Percentiles rank a stretch among this genome's conserved stretches.
Conservation (phyloP, 2,329 filamentous ascomycete genomes). For the Pleomassaria siparia region DNA sequence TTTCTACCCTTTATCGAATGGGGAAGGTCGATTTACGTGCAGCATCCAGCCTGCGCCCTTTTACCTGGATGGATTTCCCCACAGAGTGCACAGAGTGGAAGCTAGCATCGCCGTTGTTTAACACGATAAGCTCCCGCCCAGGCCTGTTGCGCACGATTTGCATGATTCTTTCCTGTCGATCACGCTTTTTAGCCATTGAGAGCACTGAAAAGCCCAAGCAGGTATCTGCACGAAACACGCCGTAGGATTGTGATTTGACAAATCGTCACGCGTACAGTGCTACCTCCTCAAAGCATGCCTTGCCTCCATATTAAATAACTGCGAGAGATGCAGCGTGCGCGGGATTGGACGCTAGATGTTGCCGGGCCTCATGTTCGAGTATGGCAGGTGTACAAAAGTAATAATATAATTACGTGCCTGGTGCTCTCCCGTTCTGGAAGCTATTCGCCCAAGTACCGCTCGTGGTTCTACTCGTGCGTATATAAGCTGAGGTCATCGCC, state of each 20-base stretch:
- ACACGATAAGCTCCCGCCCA: slow-evolving; percentile 16
- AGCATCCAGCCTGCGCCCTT: background rate
- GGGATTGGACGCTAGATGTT: slow-evolving; percentile 24
- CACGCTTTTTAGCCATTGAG: slow-evolving; percentile 12
- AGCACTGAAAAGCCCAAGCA: slow-evolving; percentile 10
- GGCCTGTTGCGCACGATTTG: slow-evolving; percentile 7
- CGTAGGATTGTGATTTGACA: slow-evolving; percentile 10
- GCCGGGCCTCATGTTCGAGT: slow-evolving; percentile 25
- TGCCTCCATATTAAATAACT: slow-evolving; percentile 31
- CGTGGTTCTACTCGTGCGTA: no score
- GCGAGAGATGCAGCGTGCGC: slow-evolving; percentile 14
- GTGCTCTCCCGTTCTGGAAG: slow-evolving; percentile 3
- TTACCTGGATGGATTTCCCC: no score
- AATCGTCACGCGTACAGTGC: slow-evolving; percentile 15
- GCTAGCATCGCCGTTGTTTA: background rate
- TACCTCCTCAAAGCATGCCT: slow-evolving; percentile 10
- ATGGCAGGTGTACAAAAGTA: slow-evolving; percentile 37
- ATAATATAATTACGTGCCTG: slow-evolving; percentile 3
- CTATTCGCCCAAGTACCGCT: background rate
- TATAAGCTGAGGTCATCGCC: slow-evolving; percentile 7
- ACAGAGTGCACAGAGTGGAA: background rate
- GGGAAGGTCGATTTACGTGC: slow-evolving; percentile 4
- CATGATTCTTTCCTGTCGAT: slow-evolving; percentile 17
- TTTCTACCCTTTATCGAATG: slow-evolving; percentile 8
- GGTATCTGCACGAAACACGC: slow-evolving; percentile 17